These are phyloP conservation scores for Wickerhamomyces kurtzmanii DNA, from an alignment of 805 yeast species.

Conservation along the genomic window DNA sequence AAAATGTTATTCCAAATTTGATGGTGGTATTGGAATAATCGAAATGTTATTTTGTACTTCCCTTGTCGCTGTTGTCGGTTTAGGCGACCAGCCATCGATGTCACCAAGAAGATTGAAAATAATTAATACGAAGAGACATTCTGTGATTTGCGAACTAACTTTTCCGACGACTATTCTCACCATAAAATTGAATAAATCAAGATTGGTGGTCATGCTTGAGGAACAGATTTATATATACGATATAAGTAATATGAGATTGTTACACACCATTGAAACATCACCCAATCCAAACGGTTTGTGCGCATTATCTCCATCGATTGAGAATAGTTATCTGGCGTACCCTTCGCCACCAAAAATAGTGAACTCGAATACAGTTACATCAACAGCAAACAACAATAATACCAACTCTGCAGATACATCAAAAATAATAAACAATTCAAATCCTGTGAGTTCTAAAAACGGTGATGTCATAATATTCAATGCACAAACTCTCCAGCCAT, in stretches of 20 bases:
- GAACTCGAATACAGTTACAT: conserved; percentile 11
- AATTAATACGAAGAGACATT: conserved; percentile 61
- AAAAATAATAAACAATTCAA: conserved; percentile 1
- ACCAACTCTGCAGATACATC: conserved; percentile 1
- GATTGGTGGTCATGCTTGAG: conserved; percentile 50
- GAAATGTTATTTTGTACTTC: conserved; percentile 77
- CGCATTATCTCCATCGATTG: conserved; percentile 45
- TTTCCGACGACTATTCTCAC: conserved; percentile 55
- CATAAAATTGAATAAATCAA: conserved; percentile 54
- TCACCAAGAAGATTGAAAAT: conserved; percentile 79
- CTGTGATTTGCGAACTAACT: conserved; percentile 60
- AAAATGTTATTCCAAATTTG: conserved; percentile 33
- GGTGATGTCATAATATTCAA: conserved; percentile 68
- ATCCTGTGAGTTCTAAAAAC: conserved; percentile 19
- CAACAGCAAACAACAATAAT: conserved; percentile 1
- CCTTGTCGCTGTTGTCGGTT: conserved; percentile 59
- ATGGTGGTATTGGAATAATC: conserved; percentile 53
- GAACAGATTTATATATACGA: conserved; percentile 69
- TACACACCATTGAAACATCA: conserved; percentile 43
- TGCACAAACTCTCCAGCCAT: conserved; percentile 48
- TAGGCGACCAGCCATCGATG: conserved; percentile 56
- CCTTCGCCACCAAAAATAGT: conserved; percentile 64
- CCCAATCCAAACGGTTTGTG: conserved; percentile 46
- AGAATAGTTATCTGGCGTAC: conserved; percentile 52
- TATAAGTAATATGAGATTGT: conserved; percentile 55